phyloP scores from a whole-genome alignment of 2,329 filamentous ascomycete genomes.

The Cryphonectria naterciae region DNA sequence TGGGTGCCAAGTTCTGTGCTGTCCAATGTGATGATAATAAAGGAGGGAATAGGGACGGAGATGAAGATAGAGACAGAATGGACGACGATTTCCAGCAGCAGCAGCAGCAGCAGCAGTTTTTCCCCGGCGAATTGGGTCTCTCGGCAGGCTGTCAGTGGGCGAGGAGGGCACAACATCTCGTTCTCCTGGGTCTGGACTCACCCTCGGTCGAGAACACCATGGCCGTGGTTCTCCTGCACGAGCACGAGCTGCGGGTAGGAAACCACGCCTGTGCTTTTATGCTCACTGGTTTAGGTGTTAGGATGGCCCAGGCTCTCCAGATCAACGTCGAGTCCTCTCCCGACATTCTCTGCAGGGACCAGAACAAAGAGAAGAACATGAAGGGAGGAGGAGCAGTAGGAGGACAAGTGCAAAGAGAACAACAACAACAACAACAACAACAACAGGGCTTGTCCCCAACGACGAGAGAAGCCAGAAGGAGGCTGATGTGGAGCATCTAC shows the following conservation, averaged over 20 bases:
- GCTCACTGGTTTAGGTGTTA: conserved; percentile 40
- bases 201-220: conserved; percentile 28
- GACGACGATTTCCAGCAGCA: neutral
- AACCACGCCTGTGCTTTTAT: conserved; percentile 29
- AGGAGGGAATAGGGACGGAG: neutral
- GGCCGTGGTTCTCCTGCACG: conserved; percentile 30
- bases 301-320: conserved; percentile 49
- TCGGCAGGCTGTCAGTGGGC: conserved; percentile 29
- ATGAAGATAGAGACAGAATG: neutral
- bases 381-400: neutral
- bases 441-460: conserved; percentile 15
- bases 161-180: conserved; percentile 23
- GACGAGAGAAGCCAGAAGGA: conserved; percentile 25
- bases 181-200: conserved; percentile 20
- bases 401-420: too few species aligned
- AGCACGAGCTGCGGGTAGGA: conserved; percentile 28
- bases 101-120: neutral
- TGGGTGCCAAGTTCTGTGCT: conserved; percentile 29
- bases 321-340: conserved; percentile 41
- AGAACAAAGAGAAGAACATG: neutral
- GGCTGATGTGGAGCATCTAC: conserved; percentile 31
- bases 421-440: too few species aligned
- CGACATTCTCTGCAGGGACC: conserved; percentile 11
- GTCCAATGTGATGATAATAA: too few species aligned
- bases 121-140: conserved; percentile 18